Evolutionary conservation across 1,284 basidiomycete species (phyloP).

Genomic region (Tetrapyrgos nigripes): DNA sequence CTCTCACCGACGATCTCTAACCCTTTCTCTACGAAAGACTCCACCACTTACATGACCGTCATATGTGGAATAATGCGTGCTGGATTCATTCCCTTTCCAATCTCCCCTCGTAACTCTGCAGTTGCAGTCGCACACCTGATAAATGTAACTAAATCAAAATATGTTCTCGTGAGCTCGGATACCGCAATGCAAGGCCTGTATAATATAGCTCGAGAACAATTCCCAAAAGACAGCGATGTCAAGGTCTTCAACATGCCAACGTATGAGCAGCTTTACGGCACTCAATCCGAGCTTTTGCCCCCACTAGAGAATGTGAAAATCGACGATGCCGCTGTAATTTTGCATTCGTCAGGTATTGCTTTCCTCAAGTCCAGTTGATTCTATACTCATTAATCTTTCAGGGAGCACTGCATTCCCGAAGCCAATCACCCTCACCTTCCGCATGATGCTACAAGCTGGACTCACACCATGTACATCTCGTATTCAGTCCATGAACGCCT

Average conservation of each 20-base stretch:
- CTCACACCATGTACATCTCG: conserved; percentile 29
- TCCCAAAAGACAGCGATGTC: no score
- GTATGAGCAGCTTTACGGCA: no score
- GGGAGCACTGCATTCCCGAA: conserved; percentile 43
- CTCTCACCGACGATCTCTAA: no score
- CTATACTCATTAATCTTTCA: conserved; percentile 2
- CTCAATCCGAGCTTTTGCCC: no score
- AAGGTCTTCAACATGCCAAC: no score
- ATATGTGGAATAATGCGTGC: conserved; percentile 12
- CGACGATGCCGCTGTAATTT: conserved; percentile 15
- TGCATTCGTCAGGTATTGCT: conserved; percentile 19
- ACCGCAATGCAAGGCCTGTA: conserved; percentile 6
- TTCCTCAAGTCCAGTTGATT: background rate
- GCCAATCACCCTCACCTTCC: conserved; percentile 30
- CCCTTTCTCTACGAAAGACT: conserved; percentile 4
- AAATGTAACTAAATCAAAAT: background rate
- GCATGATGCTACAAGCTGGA: conserved; percentile 28
- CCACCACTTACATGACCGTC: conserved; percentile 9
- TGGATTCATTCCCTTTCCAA: conserved; percentile 18
- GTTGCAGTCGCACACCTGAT: conserved; percentile 19
- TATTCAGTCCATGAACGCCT: background rate
- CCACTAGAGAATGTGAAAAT: no score
- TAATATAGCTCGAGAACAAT: no score
- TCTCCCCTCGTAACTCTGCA: conserved; percentile 25
- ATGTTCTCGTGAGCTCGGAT: conserved; percentile 15